phyloP scores from a whole-genome alignment of 169 alveolate species.

The Perkinsus marinus region DNA sequence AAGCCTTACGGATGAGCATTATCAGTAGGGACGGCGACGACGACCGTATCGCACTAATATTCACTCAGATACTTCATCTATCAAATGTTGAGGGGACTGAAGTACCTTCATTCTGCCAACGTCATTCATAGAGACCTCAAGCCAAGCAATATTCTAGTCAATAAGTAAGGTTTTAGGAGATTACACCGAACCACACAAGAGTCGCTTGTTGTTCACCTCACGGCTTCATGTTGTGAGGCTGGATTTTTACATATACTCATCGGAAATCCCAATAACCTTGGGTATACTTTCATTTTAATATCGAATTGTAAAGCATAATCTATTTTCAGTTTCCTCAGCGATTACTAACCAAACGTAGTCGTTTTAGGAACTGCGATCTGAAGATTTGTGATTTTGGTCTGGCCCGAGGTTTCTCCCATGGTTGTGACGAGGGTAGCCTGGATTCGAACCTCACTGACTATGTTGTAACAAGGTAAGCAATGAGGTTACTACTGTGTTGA shows the following conservation, averaged over 20 bases:
- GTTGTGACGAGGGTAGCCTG: background rate
- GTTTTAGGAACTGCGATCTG: conserved; percentile 77
- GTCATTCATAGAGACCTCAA: conserved; percentile 94
- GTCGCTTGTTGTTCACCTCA: no score
- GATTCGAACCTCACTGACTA: conserved; percentile 37
- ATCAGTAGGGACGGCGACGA: conserved; percentile 61
- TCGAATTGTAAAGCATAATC: no score
- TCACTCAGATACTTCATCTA: conserved; percentile 46
- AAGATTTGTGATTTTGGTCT: conserved; percentile 91
- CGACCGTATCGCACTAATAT: background rate
- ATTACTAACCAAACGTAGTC: no score
- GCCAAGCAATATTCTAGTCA: conserved; percentile 91
- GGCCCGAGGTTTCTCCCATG: conserved; percentile 63
- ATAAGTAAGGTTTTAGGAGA: conserved; percentile 55
- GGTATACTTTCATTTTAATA: no score
- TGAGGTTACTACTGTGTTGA: no score
- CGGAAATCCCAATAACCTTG: no score
- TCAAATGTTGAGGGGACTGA: conserved; percentile 61
- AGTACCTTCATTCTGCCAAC: conserved; percentile 84
- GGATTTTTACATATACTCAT: no score
- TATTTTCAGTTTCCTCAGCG: no score
- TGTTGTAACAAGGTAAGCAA: conserved; percentile 57
- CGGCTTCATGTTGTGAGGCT: no score
- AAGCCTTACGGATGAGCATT: conserved; percentile 74
- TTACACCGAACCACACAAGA: background rate